Evolutionary conservation across 345 rosid species (phyloP), one percentile per base, ranked within the genome.

Genomic region (Aquilaria sinensis): DNA sequence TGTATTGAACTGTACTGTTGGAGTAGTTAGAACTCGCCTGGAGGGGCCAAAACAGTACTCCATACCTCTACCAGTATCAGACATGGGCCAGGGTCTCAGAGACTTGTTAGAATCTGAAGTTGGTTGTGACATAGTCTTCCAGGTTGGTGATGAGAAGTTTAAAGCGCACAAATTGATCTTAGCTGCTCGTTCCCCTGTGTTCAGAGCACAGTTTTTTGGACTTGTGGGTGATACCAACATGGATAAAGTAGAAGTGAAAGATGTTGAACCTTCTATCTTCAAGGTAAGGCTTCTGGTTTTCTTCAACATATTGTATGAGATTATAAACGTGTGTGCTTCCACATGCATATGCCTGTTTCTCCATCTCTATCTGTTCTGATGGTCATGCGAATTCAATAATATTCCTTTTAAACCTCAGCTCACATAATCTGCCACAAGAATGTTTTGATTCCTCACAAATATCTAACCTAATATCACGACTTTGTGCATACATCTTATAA

Each of bases 101-200:
- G 85, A 76, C 52, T 69, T 95, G 73, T 67, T 95, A 56, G 97
- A 89, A 51, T 78, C 93, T 68, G 86, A 84, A 76, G 53, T 78
- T 73, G 96, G 93, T 12, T 83, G 91, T 48, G 96, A 95, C 74
- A 63, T 95, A 62, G 71, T 53, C 70, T 87, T 95, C 50, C 78
- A 80, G 72, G 92, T 95, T 58, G 90, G 89, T 1, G 90, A 87
- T 61, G 92, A 89, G 78, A 80, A 74, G 8, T 87, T 76, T 74
- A 83, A 75, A 77, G 98, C 98, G 58, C 98, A 91, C 60, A 95
- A 87, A 65, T 70, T 89, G 76, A 78, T 95, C 58, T 96, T 95
- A 45, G 92, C 96, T 6, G 92, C 94, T 53, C 96, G 99, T 31
- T 91, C 99, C 3, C 96, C 91, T 16, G 98, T 95, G 46, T 95